A percentile compares a stretch with the other conserved stretches of the same genome.
These are phyloP conservation scores for Hansenula lynferdii DNA, from an alignment of 1,139 yeast genomes.

Conservation along the genomic window DNA sequence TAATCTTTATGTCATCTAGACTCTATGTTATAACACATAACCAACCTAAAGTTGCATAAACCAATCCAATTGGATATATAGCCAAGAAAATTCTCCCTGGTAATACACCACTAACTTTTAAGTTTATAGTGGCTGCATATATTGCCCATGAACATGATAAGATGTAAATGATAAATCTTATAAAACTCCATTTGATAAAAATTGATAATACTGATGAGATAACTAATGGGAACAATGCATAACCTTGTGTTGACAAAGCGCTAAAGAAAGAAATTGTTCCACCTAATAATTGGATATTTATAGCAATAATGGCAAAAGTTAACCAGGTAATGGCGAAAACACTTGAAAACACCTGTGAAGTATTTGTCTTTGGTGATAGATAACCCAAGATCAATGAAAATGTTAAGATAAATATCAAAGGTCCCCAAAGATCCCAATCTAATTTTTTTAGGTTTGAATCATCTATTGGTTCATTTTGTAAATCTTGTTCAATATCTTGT, in stretches of 20 bases:
- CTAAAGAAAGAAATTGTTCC: conserved; percentile 72
- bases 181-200: conserved; percentile 46
- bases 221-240: conserved; percentile 74
- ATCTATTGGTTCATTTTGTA: conserved; percentile 20
- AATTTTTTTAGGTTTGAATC: conserved; percentile 27
- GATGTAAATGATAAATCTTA: conserved; percentile 50
- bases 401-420: conserved; percentile 63
- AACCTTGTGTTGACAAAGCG: conserved; percentile 78
- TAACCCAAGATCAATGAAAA: conserved; percentile 49
- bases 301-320: conserved; percentile 47
- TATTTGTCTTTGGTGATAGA: conserved; percentile 33
- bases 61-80: conserved; percentile 72
- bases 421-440: conserved; percentile 94
- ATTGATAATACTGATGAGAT: conserved; percentile 60
- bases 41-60: conserved; percentile 75
- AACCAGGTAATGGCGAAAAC: conserved; percentile 55
- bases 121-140: conserved; percentile 61
- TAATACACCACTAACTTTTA: conserved; percentile 63
- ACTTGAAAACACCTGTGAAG: conserved; percentile 55
- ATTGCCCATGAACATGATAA: conserved; percentile 68
- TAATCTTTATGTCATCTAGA: neutral
- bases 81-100: conserved; percentile 71
- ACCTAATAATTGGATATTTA: conserved; percentile 73
- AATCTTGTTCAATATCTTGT: conserved; percentile 23
- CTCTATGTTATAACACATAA: conserved; percentile 63